Evolutionary conservation across 306 rosid species (phyloP), one percentile per base, ranked within the genome.

Genomic region (Rosa rugosa): DNA sequence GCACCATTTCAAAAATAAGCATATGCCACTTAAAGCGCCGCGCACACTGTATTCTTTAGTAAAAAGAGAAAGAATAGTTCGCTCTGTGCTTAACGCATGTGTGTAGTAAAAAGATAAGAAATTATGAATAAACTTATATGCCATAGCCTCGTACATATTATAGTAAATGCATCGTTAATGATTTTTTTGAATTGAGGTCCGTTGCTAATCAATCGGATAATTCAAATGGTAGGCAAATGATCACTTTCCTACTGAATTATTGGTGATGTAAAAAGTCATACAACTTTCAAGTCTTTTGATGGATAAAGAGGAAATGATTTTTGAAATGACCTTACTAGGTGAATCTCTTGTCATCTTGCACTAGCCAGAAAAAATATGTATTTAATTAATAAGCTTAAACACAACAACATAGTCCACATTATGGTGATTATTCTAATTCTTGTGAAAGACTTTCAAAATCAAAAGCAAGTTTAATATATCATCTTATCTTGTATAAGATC

Each of bases 301-400:
- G 71, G 71, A 75, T 62, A 62, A 27, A 17, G 56, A 72, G 63
- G 31, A 5, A 59, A 75, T 75, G 59, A 46, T 62, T 45, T 75
- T 17, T 46, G 71, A 75, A 45, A 75, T 18, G 79, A 75, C 70
- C 66, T 75, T 59, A 75, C 40, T 5, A 60, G 27, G 69, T 49
- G 46, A 44, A 27, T 12, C 9, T 6, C 47, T 45, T 44, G 79
- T 75, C 79, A 75, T 75, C 46, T 44, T 25, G 71, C 79, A 62
- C 71, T 75, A 75, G 34, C 6, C 34, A 27, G 1, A 2, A 6
- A 46, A 70, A 70, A 46, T 14, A 46, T 46, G 74, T 41, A 46
- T 22, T 46, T 68, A 20, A 68, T 5, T 10, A 68, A 17, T 9
- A 41, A 18, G 34, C 51, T 68, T 68, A 10, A 68, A 11, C 72